Evolutionary conservation across 208 protist species (phyloP).

Genomic region (Balamuthia mandrillaris): DNA sequence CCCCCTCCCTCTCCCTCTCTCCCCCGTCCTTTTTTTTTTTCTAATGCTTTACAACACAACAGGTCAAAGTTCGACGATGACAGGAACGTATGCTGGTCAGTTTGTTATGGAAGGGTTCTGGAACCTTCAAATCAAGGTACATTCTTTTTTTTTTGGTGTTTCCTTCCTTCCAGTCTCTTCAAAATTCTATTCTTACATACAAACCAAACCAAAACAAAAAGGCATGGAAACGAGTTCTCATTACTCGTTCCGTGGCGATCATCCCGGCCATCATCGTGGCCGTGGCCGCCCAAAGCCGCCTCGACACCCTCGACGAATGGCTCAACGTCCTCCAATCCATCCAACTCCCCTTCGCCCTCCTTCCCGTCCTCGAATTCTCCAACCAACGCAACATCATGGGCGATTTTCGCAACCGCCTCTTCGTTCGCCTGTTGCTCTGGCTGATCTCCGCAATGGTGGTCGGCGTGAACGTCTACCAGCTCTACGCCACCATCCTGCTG

Average conservation of each 20-base stretch:
- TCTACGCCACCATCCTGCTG: too few species aligned
- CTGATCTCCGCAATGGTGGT: not conserved
- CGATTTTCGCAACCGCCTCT: conserved; percentile 5
- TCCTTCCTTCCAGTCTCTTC: not conserved
- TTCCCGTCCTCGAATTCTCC: conserved; percentile 61
- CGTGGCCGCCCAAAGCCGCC: conserved; percentile 9
- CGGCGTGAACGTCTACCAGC: not conserved
- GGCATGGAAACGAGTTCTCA: conserved; percentile 62
- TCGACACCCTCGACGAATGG: conserved; percentile 59
- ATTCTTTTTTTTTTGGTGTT: too few species aligned
- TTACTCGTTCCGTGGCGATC: conserved; percentile 60
- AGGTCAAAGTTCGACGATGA: conserved; percentile 72
- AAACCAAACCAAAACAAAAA: conserved; percentile 56
- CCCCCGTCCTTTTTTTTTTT: too few species aligned
- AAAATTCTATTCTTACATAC: not conserved
- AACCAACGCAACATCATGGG: conserved; percentile 22
- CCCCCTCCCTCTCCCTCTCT: too few species aligned
- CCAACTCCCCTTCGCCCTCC: conserved; percentile 69
- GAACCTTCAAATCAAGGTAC: conserved; percentile 61
- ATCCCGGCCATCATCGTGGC: conserved; percentile 67
- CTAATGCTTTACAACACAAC: conserved; percentile 54
- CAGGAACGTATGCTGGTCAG: conserved; percentile 74
- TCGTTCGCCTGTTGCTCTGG: conserved; percentile 2
- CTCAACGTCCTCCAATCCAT: conserved; percentile 65
- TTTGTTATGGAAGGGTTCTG: conserved; percentile 76